These are phyloP conservation scores for Penicillium malachiteum DNA, from an alignment of 495 filamentous ascomycete species.

Conservation along the genomic window DNA sequence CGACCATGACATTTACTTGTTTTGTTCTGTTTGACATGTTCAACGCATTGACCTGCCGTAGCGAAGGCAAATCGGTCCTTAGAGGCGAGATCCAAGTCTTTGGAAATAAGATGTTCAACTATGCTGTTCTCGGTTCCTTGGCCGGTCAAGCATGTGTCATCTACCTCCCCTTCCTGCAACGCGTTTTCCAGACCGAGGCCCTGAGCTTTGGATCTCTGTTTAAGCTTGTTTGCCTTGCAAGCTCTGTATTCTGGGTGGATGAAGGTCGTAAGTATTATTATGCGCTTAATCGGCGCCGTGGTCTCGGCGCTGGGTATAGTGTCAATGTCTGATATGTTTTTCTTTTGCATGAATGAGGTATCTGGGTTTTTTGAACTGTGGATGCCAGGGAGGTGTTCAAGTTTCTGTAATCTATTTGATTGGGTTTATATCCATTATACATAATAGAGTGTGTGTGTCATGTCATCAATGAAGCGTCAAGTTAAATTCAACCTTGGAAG, in stretches of 20 bases:
- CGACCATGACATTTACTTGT: slow-evolving; percentile 98
- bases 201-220: slow-evolving; percentile 70
- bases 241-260: slow-evolving; percentile 91
- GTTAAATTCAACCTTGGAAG: no score
- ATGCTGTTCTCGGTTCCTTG: slow-evolving; percentile 80
- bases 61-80: slow-evolving; percentile 84
- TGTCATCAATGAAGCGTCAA: not conserved
- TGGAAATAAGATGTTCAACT: slow-evolving; percentile 92
- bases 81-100: slow-evolving; percentile 80
- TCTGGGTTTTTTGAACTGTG: not conserved
- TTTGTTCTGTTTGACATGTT: slow-evolving; percentile 99
- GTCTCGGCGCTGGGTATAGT: slow-evolving; percentile 44
- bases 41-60: slow-evolving; percentile 91
- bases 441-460: slow-evolving; percentile 18
- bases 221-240: slow-evolving; percentile 69
- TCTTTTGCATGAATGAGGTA: not conserved
- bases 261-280: slow-evolving; percentile 76
- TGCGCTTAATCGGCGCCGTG: slow-evolving; percentile 31
- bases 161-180: slow-evolving; percentile 89
- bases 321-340: slow-evolving; percentile 38
- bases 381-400: not conserved
- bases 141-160: slow-evolving; percentile 86
- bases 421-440: slow-evolving; percentile 22
- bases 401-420: slow-evolving; percentile 18
- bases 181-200: slow-evolving; percentile 93